phyloP scores from a whole-genome alignment of 345 rosid genomes.

The Acer saccharum region DNA sequence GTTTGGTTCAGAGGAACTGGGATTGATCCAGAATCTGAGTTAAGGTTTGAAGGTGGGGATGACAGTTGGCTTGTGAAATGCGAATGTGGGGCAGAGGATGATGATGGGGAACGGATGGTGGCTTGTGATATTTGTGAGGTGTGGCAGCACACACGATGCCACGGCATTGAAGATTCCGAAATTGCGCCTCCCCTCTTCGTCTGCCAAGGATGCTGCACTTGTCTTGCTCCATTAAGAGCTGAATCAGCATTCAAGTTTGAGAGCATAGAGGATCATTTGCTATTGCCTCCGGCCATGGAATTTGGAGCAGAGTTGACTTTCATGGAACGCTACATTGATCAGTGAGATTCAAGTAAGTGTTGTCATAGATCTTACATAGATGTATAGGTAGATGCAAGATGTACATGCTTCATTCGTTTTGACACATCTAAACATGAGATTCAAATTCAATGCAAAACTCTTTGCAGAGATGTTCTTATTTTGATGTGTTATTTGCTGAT shows the following conservation, averaged over 20 bases:
- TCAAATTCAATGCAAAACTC: background rate
- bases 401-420: background rate
- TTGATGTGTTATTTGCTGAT: background rate
- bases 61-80: constrained; percentile 84
- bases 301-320: constrained; percentile 16
- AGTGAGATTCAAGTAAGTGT: background rate
- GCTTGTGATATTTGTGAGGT: constrained; percentile 81
- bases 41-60: constrained; percentile 66
- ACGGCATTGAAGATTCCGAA: constrained; percentile 65
- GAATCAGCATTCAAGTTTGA: constrained; percentile 37
- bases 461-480: background rate
- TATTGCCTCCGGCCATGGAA: constrained; percentile 24
- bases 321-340: constrained; percentile 9
- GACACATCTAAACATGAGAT: background rate
- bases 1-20: constrained; percentile 57
- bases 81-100: constrained; percentile 74
- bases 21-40: constrained; percentile 36
- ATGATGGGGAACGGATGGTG: constrained; percentile 94
- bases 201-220: constrained; percentile 63
- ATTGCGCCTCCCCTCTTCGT: constrained; percentile 74
- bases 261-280: constrained; percentile 28
- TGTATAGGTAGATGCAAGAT: background rate
- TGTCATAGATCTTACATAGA: background rate
- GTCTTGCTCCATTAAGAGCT: constrained; percentile 40
- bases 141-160: constrained; percentile 93